These are phyloP conservation scores for Huntiella bhutanensis DNA, from an alignment of 2,329 filamentous ascomycete species.

Conservation along the genomic window DNA sequence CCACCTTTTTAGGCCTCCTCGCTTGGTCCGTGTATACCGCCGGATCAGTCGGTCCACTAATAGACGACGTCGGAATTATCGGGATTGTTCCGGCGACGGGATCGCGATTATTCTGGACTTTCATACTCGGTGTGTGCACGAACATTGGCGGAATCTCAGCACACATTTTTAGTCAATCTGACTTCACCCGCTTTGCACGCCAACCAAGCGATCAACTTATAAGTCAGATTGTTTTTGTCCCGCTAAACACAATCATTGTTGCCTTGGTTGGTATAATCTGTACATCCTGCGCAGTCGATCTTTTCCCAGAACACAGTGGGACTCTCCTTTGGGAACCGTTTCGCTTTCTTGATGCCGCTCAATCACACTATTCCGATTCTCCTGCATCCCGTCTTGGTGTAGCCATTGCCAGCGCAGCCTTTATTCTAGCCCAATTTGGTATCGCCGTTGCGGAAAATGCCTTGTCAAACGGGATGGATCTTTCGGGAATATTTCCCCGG, in stretches of 20 bases:
- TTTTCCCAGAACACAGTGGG: constrained; percentile 24
- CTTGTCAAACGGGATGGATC: constrained; percentile 11
- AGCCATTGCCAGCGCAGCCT: constrained; percentile 16
- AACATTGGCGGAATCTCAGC: constrained; percentile 16
- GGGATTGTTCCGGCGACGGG: constrained; percentile 13
- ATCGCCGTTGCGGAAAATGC: constrained; percentile 11
- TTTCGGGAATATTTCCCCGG: constrained; percentile 9
- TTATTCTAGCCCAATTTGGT: constrained; percentile 26
- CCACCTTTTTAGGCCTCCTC: constrained; percentile 22
- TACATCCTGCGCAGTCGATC: constrained; percentile 23
- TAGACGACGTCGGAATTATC: constrained; percentile 15
- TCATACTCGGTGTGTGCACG: constrained; percentile 17
- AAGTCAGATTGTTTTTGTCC: constrained; percentile 24
- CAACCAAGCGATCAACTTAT: constrained; percentile 13
- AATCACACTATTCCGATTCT: constrained; percentile 18
- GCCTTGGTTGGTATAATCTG: constrained; percentile 20
- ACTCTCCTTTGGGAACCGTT: constrained; percentile 23
- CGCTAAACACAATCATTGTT: constrained; percentile 18
- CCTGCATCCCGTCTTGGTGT: constrained; percentile 14
- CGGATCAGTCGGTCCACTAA: constrained; percentile 24
- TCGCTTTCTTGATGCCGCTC: constrained; percentile 27
- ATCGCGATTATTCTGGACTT: constrained; percentile 15
- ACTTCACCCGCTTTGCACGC: constrained; percentile 17
- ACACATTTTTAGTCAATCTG: constrained; percentile 17
- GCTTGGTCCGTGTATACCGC: constrained; percentile 27